Evolutionary conservation across 176 grass and related monocot species (phyloP), one percentile per base, ranked within the genome.

Genomic region (Saccharum officinarum): DNA sequence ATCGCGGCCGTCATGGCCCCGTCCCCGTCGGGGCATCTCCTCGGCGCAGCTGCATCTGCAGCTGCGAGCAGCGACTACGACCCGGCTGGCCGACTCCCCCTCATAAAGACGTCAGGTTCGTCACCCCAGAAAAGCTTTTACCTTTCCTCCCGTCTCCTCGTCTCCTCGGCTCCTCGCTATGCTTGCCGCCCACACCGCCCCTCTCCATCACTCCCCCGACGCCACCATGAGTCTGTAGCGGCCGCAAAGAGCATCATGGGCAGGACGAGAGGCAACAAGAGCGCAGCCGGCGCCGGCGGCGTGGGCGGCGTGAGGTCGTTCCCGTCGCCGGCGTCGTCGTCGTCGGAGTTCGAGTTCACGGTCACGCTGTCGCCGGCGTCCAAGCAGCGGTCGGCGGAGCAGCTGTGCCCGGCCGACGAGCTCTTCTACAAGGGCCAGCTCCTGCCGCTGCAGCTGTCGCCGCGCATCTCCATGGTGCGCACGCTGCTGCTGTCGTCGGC

Each of bases 341-440:
- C 97, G 3, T 99, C 97, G 4, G 97, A 99, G 77, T 99, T 99
- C 84, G 97, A 99, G 92, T 99, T 99, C 93, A 96, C 97, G 26
- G 97, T 92, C 5, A 89, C 90, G 33, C 75, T 92, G 55, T 96
- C 97, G 34, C 97, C 97, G 52, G 82, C 93, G 57, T 94, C 96
- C 10, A 94, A 89, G 83, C 93, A 90, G 82, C 62, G 81, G 61
- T 83, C 91, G n/a, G 41, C 89, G 76, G 42, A 75, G 26, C 95
- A 97, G 86, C 90, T 97, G 1, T 99, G 93, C 85, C 97, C 97
- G 0, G 97, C 97, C 12, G 97, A 96, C 88, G 97, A 99, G 78
- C 93, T 99, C 11, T 99, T 99, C 86, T 99, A 99, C 84, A 96
- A 96, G 80, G 97, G 97, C 5, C 97, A 99, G 81, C 97, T 96